Conservation (phyloP, 768 basidiomycete species). For the Auricularia heimuer region DNA sequence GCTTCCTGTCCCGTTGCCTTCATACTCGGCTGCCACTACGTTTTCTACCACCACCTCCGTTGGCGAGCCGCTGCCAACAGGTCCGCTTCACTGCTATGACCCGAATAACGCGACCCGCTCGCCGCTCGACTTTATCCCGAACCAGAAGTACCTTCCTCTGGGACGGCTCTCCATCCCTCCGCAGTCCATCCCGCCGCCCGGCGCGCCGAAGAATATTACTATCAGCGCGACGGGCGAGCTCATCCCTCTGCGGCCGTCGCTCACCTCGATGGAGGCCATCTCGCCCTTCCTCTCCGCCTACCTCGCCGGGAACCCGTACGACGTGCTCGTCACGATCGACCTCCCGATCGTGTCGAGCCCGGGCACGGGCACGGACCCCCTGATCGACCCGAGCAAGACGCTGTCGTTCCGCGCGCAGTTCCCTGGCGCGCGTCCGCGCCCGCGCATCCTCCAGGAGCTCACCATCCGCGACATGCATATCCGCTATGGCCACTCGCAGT, state of each 20-base stretch:
- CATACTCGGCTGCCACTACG: no score
- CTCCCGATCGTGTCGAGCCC: conserved; percentile 54
- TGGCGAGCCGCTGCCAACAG: conserved; percentile 4
- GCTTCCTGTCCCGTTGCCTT: conserved; percentile 24
- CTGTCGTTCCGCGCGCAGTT: conserved; percentile 42
- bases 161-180: conserved; percentile 46
- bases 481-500: conserved; percentile 27
- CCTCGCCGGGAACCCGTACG: conserved; percentile 35
- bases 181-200: conserved; percentile 47
- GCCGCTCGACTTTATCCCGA: conserved; percentile 6
- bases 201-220: conserved; percentile 48
- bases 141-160: conserved; percentile 17
- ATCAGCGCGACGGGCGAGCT: conserved; percentile 46
- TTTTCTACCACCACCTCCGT: neutral
- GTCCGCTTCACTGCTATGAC: neutral
- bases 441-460: conserved; percentile 58
- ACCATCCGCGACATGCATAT: conserved; percentile 71
- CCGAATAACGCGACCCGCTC: neutral
- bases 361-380: neutral
- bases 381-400: conserved; percentile 32
- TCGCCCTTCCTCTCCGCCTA: conserved; percentile 58
- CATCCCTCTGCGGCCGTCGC: conserved; percentile 34
- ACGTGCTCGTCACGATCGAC: conserved; percentile 10
- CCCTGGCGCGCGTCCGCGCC: conserved; percentile 54
- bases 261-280: conserved; percentile 27